phyloP scores from a whole-genome alignment of 1,139 yeast species.

The Yamadazyma atlantica region DNA sequence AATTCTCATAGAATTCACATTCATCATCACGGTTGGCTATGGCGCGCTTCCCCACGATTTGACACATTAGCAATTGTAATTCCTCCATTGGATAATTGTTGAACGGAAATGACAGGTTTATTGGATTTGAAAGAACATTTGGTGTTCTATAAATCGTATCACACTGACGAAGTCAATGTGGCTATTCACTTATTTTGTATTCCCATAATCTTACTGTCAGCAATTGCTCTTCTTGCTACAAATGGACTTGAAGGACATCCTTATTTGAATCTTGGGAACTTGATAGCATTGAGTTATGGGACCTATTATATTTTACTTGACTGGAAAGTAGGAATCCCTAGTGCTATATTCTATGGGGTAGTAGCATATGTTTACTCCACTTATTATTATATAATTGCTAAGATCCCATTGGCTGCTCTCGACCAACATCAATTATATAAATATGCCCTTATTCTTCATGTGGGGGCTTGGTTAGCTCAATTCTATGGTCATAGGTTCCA shows the following conservation, averaged over 20 bases:
- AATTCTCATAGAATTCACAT: no score
- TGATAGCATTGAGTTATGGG: conserved; percentile 36
- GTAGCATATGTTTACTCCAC: conserved; percentile 11
- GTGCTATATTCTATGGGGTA: conserved; percentile 34
- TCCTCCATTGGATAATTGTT: background rate
- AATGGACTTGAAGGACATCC: conserved; percentile 22
- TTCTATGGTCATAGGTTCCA: conserved; percentile 85
- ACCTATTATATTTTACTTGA: conserved; percentile 45
- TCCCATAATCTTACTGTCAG: conserved; percentile 67
- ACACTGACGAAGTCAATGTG: conserved; percentile 67
- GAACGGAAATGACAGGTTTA: conserved; percentile 24
- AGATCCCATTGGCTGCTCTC: conserved; percentile 16
- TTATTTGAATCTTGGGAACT: conserved; percentile 39
- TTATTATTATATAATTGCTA: conserved; percentile 34
- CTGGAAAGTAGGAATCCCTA: conserved; percentile 38
- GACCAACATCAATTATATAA: conserved; percentile 15
- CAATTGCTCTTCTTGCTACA: conserved; percentile 29
- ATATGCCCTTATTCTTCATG: conserved; percentile 42
- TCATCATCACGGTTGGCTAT: no score
- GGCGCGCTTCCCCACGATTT: conserved; percentile 6
- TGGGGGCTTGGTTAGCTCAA: conserved; percentile 76
- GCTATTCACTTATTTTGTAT: conserved; percentile 76
- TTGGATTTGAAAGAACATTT: conserved; percentile 66
- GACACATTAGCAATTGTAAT: background rate
- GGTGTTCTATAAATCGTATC: conserved; percentile 83